A percentile compares a stretch with the other conserved stretches of the same genome.
Conservation (phyloP, 148 eudicot genomes). For the Chenopodium quinoa region DNA sequence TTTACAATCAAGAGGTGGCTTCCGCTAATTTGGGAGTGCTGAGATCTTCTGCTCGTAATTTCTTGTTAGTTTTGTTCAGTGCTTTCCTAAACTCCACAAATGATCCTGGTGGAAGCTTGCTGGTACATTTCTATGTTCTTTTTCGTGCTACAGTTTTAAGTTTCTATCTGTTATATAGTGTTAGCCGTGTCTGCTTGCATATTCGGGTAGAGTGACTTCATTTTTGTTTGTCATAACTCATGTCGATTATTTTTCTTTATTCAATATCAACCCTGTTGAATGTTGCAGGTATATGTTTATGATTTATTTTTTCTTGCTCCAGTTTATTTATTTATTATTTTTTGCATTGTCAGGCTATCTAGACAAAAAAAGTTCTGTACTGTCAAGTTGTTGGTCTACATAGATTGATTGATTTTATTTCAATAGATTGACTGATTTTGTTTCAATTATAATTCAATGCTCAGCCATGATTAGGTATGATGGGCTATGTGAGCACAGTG, state of each 20-base stretch:
- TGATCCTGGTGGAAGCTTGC: slow-evolving; percentile 78
- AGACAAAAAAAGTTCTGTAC: too few species aligned
- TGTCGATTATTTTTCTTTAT: background rate
- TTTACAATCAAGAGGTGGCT: slow-evolving; percentile 63
- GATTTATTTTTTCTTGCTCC: too few species aligned
- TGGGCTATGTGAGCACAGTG: too few species aligned
- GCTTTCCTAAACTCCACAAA: slow-evolving; percentile 56
- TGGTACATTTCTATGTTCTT: slow-evolving; percentile 40
- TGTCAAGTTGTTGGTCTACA: too few species aligned
- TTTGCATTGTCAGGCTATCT: too few species aligned
- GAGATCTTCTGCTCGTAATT: slow-evolving; percentile 60
- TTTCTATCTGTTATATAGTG: background rate
- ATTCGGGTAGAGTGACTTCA: background rate
- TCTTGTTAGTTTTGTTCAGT: slow-evolving; percentile 52
- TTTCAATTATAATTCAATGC: too few species aligned
- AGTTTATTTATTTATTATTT: too few species aligned
- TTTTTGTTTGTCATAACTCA: background rate
- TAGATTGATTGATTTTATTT: too few species aligned
- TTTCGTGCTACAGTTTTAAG: background rate
- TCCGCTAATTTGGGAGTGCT: slow-evolving; percentile 54
- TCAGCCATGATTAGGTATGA: too few species aligned
- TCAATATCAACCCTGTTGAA: too few species aligned
- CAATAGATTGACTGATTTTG: too few species aligned
- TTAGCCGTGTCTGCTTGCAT: background rate
- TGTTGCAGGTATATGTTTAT: too few species aligned